phyloP scores from a whole-genome alignment of 2,329 filamentous ascomycete genomes.

The Botrytis squamosa region DNA sequence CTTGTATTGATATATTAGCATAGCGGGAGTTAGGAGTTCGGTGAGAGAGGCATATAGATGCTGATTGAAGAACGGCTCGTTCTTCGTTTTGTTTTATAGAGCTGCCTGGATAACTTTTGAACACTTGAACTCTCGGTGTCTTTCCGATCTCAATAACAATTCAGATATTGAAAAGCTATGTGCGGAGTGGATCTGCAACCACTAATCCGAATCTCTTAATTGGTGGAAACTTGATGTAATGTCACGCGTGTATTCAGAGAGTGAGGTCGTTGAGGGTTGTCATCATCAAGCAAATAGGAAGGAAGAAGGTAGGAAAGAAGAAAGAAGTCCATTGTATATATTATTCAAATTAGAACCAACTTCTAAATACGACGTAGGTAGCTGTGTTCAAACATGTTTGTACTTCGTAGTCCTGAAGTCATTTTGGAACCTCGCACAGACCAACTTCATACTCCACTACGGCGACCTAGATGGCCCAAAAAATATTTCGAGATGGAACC shows the following conservation, averaged over 20 bases:
- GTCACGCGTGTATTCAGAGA: background rate
- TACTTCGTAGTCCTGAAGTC: background rate
- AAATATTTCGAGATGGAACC: constrained; percentile 23
- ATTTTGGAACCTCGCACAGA: background rate
- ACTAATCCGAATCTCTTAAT: background rate
- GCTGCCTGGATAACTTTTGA: background rate
- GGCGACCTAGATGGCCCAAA: constrained; percentile 15
- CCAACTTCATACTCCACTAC: constrained; percentile 11
- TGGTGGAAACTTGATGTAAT: background rate
- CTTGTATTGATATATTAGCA: background rate
- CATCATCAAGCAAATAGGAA: too few relatives aligned
- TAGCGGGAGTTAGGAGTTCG: constrained; percentile 12
- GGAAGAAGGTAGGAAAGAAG: background rate
- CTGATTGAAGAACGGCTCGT: background rate
- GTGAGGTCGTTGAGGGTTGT: background rate
- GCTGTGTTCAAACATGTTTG: background rate
- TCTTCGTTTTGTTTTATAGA: background rate
- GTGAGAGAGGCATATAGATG: background rate
- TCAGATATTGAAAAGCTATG: background rate
- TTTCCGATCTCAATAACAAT: background rate
- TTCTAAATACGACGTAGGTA: background rate
- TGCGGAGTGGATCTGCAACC: background rate
- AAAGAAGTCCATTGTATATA: background rate
- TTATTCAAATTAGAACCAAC: background rate
- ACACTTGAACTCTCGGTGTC: background rate